Evolutionary conservation across 495 filamentous ascomycete genomes (phyloP).

Genomic region (Melanomma pulvis-pyrius): DNA sequence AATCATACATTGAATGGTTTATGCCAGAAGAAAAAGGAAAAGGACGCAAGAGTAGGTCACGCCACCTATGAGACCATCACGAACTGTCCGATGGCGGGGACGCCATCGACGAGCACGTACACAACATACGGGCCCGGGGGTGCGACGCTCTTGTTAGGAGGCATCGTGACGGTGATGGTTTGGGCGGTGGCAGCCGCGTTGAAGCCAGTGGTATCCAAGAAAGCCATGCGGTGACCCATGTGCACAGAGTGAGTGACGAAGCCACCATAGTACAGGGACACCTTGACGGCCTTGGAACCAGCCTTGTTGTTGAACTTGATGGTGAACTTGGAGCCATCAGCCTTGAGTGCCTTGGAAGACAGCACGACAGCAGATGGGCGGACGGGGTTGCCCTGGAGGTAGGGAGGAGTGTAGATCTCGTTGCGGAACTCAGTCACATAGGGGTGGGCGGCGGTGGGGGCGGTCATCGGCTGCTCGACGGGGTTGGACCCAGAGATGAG

Average conservation of each 20-base stretch:
- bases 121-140: slow-evolving; percentile 65
- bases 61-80: slow-evolving; percentile 31
- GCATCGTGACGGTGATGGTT: slow-evolving; percentile 55
- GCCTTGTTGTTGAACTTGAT: slow-evolving; percentile 53
- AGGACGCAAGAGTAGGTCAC: neutral
- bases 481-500: slow-evolving; percentile 63
- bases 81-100: slow-evolving; percentile 50
- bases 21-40: neutral
- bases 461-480: slow-evolving; percentile 58
- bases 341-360: slow-evolving; percentile 46
- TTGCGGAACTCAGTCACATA: slow-evolving; percentile 63
- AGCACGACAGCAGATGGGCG: slow-evolving; percentile 55
- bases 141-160: slow-evolving; percentile 58
- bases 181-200: slow-evolving; percentile 48
- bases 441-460: slow-evolving; percentile 45
- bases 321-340: slow-evolving; percentile 52
- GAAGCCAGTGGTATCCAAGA: slow-evolving; percentile 59
- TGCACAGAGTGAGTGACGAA: slow-evolving; percentile 65
- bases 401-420: slow-evolving; percentile 64
- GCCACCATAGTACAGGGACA: slow-evolving; percentile 62
- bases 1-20: neutral
- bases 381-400: slow-evolving; percentile 56
- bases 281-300: slow-evolving; percentile 48
- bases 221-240: slow-evolving; percentile 64
- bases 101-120: slow-evolving; percentile 63